Evolutionary conservation across 768 basidiomycete genomes (phyloP), one percentile per base, ranked within the genome.

Genomic region (Mycena rebaudengoi): DNA sequence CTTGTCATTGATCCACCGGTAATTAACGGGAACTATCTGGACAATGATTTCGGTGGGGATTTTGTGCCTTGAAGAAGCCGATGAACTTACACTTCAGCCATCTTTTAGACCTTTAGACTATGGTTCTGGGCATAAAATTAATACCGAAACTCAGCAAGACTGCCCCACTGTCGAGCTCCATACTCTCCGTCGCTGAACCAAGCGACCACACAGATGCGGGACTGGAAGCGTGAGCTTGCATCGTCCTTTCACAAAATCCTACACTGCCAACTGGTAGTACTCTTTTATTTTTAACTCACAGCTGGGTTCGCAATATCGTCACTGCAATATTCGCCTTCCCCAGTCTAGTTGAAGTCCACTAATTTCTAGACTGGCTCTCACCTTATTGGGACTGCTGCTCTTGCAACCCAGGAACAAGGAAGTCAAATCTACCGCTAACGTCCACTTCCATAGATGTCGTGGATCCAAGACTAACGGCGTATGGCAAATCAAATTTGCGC

Each of bases 11-110:
- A 16, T n/a, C n/a, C 54, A 7, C 54, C 54, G 7, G 32, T 56
- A 4, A 56, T 56, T 21, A 56, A 20, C 10, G 54, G 54, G 23
- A 56, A 45, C 8, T 56, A 56, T 23, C 26, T 56, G 41, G 23
- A 56, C 4, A 56, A 56, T 25, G 54, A 56, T 44, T 56, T 32
- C 32, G 54, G 53, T 29, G 26, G 20, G 51, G 7, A 2, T 20
- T 8, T 20, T 21, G 30, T 20, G 30, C 10, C 16, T 51, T 35
- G 14, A 10, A 23, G n/a, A 33, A 33, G 18, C 30, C 35, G 32
- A 20, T 33, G 30, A 35, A 7, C 35, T n/a, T n/a, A n/a, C 18
- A 44, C 41, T 11, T 11, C 14, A 20, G 8, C 21, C 11, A 10
- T 37, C 10, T 18, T 18, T 18, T 29, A 54, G 53, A 56, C 23